Conservation (phyloP, 805 yeast species). For the Peterozyma toletana region DNA sequence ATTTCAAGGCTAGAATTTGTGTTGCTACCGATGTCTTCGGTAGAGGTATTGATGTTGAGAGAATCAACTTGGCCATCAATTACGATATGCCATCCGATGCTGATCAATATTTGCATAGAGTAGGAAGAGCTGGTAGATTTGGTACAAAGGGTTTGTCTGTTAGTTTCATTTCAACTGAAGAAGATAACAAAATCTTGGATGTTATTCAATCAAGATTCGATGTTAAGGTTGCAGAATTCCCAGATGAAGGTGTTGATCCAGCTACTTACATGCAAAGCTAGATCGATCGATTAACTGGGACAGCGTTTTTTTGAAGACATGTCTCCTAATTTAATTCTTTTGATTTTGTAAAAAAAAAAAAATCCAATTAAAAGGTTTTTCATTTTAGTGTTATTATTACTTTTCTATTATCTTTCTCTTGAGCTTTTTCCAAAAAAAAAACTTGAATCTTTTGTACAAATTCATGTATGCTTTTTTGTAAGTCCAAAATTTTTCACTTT, state of each 20-base stretch:
- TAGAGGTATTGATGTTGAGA: conserved; percentile 98
- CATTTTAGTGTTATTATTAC: background rate
- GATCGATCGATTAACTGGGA: conserved; percentile 2
- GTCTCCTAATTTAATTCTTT: background rate
- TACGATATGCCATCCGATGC: conserved; percentile 95
- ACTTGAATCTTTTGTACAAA: too few relatives aligned
- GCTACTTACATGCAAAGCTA: conserved; percentile 96
- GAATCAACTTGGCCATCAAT: conserved; percentile 96
- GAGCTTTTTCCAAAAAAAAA: background rate
- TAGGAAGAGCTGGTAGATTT: conserved; percentile 99
- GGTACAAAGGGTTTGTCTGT: conserved; percentile 98
- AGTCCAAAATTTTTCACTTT: background rate
- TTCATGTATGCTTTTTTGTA: too few relatives aligned
- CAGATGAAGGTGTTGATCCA: conserved; percentile 97
- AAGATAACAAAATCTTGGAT: conserved; percentile 82
- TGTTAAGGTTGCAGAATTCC: conserved; percentile 90
- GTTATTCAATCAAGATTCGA: conserved; percentile 97
- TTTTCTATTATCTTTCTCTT: background rate
- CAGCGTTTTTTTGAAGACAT: background rate
- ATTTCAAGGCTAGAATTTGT: conserved; percentile 97
- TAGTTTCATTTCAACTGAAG: conserved; percentile 78
- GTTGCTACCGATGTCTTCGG: conserved; percentile 98
- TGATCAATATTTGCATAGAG: conserved; percentile 97
- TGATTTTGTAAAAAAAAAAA: background rate
- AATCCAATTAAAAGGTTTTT: too few relatives aligned